phyloP scores from a whole-genome alignment of 495 filamentous ascomycete species.

The Xylaria curta region DNA sequence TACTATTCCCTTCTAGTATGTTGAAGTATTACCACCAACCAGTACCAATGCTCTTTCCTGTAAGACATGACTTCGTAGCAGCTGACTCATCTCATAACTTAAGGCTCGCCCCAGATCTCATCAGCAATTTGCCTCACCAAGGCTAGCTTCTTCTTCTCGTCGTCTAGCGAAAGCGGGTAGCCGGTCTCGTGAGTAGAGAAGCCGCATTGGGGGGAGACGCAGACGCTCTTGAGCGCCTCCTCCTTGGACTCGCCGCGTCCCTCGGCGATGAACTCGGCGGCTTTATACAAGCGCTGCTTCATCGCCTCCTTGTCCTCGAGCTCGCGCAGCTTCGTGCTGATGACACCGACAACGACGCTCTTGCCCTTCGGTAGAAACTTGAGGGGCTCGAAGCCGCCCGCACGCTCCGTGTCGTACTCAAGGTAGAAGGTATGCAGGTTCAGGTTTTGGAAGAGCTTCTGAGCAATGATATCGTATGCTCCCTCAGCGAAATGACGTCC shows the following conservation, averaged over 20 bases:
- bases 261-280: constrained; percentile 74
- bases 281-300: constrained; percentile 69
- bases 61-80: constrained; percentile 4
- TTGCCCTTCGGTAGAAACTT: constrained; percentile 73
- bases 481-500: constrained; percentile 82
- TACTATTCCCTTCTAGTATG: constrained; percentile 3
- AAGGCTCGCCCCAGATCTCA: constrained; percentile 72
- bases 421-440: constrained; percentile 83
- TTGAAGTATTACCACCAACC: constrained; percentile 10
- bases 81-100: constrained; percentile 16
- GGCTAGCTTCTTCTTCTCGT: constrained; percentile 73
- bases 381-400: constrained; percentile 81
- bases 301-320: constrained; percentile 78
- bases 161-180: constrained; percentile 67
- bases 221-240: constrained; percentile 71
- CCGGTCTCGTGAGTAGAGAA: constrained; percentile 76
- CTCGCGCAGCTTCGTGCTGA: constrained; percentile 75
- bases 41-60: background rate
- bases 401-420: constrained; percentile 79
- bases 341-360: constrained; percentile 76
- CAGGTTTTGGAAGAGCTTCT: constrained; percentile 77
- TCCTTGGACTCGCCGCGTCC: constrained; percentile 67
- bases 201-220: constrained; percentile 80
- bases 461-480: constrained; percentile 79
- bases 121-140: constrained; percentile 73